A percentile compares a stretch with the other conserved stretches of the same genome.
Conservation (phyloP, 257 asterid genomes). For the Nicotiana attenuata region DNA sequence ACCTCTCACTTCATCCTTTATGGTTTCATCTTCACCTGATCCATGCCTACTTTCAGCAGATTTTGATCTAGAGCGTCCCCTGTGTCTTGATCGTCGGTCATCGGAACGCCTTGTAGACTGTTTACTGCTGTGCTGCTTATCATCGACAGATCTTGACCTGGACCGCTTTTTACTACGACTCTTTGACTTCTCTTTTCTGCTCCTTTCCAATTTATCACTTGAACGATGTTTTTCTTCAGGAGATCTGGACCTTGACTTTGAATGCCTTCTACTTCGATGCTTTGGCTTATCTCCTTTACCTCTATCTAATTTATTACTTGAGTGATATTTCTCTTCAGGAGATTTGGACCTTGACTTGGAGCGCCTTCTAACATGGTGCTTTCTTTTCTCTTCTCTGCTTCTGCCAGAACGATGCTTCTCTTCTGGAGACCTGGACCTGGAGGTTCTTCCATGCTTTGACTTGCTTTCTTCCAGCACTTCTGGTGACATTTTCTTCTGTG, state of each 20-base stretch:
- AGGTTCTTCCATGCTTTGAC: slow-evolving; percentile 45
- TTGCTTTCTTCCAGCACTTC: slow-evolving; percentile 49
- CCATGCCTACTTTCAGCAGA: slow-evolving; percentile 42
- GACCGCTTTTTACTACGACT: slow-evolving; percentile 39
- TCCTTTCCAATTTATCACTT: slow-evolving; percentile 24
- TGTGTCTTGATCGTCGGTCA: slow-evolving; percentile 49
- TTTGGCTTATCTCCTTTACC: slow-evolving; percentile 55
- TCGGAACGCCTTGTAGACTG: slow-evolving; percentile 37
- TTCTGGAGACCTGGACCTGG: slow-evolving; percentile 59
- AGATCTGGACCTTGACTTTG: slow-evolving; percentile 43
- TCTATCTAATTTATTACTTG: slow-evolving; percentile 23
- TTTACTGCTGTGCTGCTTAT: slow-evolving; percentile 22
- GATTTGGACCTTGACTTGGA: slow-evolving; percentile 62
- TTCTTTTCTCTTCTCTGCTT: slow-evolving; percentile 56
- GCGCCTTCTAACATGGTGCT: slow-evolving; percentile 37
- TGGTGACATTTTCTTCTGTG: slow-evolving; percentile 34
- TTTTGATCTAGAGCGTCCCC: slow-evolving; percentile 51
- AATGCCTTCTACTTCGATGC: slow-evolving; percentile 39
- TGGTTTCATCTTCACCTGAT: slow-evolving; percentile 33
- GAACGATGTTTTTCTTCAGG: slow-evolving; percentile 41
- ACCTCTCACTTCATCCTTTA: slow-evolving; percentile 36
- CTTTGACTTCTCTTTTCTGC: slow-evolving; percentile 57
- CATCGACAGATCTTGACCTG: slow-evolving; percentile 31
- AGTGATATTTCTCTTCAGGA: slow-evolving; percentile 38
- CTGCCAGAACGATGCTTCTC: slow-evolving; percentile 42